Conservation (phyloP, 495 filamentous ascomycete genomes). For the Penicillium verhagenii region DNA sequence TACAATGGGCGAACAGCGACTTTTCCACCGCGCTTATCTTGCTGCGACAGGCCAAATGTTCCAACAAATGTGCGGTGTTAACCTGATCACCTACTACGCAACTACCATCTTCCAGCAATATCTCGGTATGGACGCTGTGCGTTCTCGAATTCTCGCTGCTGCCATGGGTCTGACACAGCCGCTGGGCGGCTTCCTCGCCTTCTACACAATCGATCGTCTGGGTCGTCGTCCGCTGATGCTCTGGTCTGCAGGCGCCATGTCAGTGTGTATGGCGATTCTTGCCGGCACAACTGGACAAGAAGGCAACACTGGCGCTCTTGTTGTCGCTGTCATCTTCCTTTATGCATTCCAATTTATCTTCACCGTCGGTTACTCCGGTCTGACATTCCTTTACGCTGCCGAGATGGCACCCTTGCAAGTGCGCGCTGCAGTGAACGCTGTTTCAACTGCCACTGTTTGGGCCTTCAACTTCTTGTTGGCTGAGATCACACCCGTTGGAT, state of each 20-base stretch:
- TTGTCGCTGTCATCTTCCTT: conserved; percentile 2
- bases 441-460: conserved; percentile 63
- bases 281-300: conserved; percentile 41
- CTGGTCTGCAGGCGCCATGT: conserved; percentile 51
- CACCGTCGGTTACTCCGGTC: conserved; percentile 58
- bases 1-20: conserved; percentile 33
- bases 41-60: conserved; percentile 34
- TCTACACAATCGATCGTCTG: conserved; percentile 74
- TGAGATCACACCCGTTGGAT: conserved; percentile 43
- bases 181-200: conserved; percentile 69
- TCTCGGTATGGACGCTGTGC: conserved; percentile 63
- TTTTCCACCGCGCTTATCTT: conserved; percentile 36
- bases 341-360: conserved; percentile 41
- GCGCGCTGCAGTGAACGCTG: conserved; percentile 63
- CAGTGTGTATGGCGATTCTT: conserved; percentile 58
- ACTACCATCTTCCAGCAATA: conserved; percentile 44
- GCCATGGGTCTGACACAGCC: conserved; percentile 75
- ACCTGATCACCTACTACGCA: conserved; percentile 26
- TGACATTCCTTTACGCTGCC: conserved; percentile 62
- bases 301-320: background rate
- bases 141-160: conserved; percentile 79
- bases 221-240: conserved; percentile 70
- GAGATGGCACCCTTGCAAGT: conserved; percentile 68
- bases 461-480: conserved; percentile 48
- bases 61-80: conserved; percentile 30